Evolutionary conservation across 2,329 filamentous ascomycete genomes (phyloP), one percentile per base, ranked within the genome.

Genomic region (Neonectria faginata): DNA sequence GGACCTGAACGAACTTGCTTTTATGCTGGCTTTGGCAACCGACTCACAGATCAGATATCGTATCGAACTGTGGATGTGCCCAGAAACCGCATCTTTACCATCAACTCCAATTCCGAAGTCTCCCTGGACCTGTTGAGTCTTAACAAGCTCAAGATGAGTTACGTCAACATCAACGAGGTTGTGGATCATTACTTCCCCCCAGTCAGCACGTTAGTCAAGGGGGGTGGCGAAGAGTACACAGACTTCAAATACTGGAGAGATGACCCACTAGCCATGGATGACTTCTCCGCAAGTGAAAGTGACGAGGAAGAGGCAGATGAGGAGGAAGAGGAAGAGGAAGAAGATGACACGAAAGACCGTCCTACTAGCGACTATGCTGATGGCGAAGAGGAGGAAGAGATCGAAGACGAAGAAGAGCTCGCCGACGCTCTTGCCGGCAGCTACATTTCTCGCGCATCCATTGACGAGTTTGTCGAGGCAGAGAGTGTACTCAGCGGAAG

Each of bases 101-200:
- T 99, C 84, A 99, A 99, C 79, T 96, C 93, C 58, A 97, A 98
- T 75, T 94, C 95, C 1, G 96, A 99, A 79, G 94, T 99, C 31
- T 95, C 92, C 29, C 83, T 99, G 22, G 95, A 98, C 76, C 83
- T 99, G 48, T 83, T 98, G 47, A 95, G 90, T 67, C 85, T 98
- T 59, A 97, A 97, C 80, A 97, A 94, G 78, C 92, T 98, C 77
- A 97, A 96, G 81, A 95, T 97, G 74, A 97, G 92, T 68, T 99
- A 99, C 77, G 93, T 97, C 67, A 94, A 93, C 74, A 99, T 99
- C 90, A 91, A 93, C 65, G 97, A 99, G 78, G 91, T 99, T 64
- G 93, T 99, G 7, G 96, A 99, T 77, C 96, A 99, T 79, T 98
- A 97, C 82, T 99, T 99, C 79, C 96, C 96, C 7, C 93, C 97